Percentiles rank a stretch among this genome's conserved stretches.
phyloP scores from a whole-genome alignment of 1,284 basidiomycete species.

The Porodaedalea pini region DNA sequence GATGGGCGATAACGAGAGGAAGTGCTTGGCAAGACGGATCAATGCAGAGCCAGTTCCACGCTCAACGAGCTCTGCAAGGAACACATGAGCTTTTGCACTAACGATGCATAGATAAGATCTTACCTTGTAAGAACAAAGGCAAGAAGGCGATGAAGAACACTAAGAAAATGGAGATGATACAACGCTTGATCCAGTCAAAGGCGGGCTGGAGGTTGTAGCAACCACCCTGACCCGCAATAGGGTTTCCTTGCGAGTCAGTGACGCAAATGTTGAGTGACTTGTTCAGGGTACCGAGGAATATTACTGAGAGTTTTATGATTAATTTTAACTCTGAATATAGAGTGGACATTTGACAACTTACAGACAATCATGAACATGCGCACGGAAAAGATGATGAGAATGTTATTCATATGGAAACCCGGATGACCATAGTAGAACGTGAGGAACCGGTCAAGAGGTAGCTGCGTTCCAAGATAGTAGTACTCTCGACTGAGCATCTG shows the following conservation, averaged over 20 bases:
- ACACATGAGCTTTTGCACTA: neutral
- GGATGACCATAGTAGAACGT: slow-evolving; percentile 99
- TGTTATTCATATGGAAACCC: slow-evolving; percentile 99
- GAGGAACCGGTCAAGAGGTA: slow-evolving; percentile 97
- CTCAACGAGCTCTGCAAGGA: slow-evolving; percentile 77
- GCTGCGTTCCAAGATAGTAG: slow-evolving; percentile 97
- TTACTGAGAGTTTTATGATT: slow-evolving; percentile 43
- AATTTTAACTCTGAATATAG: slow-evolving; percentile 20
- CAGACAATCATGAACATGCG: slow-evolving; percentile 91
- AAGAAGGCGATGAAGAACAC: slow-evolving; percentile 96
- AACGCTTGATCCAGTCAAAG: slow-evolving; percentile 95
- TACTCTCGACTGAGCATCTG: slow-evolving; percentile 99
- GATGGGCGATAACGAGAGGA: slow-evolving; percentile 89
- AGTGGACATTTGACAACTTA: slow-evolving; percentile 39
- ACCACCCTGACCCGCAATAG: slow-evolving; percentile 76
- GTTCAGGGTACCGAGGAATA: slow-evolving; percentile 93
- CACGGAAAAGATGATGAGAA: slow-evolving; percentile 95
- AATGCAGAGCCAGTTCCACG: slow-evolving; percentile 92
- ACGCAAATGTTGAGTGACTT: slow-evolving; percentile 84
- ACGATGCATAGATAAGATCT: slow-evolving; percentile 23
- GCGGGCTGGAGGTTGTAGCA: slow-evolving; percentile 94
- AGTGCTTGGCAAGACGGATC: slow-evolving; percentile 89
- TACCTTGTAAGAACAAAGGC: slow-evolving; percentile 92
- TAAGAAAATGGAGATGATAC: slow-evolving; percentile 93
- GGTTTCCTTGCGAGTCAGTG: slow-evolving; percentile 77